A percentile compares a stretch with the other conserved stretches of the same genome.
Evolutionary conservation across 768 basidiomycete genomes (phyloP).

Genomic region (Arthromyces matolae): DNA sequence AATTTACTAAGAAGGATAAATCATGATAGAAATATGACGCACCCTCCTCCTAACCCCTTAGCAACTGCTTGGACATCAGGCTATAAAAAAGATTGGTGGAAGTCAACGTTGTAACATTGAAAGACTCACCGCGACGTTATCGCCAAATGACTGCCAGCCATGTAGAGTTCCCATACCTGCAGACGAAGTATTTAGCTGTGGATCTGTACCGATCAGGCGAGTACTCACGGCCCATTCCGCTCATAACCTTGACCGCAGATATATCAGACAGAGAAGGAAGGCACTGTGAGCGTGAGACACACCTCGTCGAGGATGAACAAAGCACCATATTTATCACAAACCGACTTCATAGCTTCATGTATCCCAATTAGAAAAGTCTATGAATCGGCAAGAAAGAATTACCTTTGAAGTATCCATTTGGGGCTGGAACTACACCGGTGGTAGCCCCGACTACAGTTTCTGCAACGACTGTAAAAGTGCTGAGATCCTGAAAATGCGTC

Average conservation of each 20-base stretch:
- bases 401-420: slow-evolving; percentile 78
- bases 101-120: not conserved
- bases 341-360: slow-evolving; percentile 64
- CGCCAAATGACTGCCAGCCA: slow-evolving; percentile 81
- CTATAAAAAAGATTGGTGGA: not conserved
- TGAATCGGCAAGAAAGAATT: not conserved
- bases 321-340: slow-evolving; percentile 72
- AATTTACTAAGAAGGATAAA: not conserved
- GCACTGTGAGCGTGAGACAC: slow-evolving; percentile 10
- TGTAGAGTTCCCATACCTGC: slow-evolving; percentile 85
- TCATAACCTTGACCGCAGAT: slow-evolving; percentile 55
- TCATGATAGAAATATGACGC: slow-evolving; percentile 16
- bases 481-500: not conserved
- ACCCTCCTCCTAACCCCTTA: slow-evolving; percentile 90
- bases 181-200: no score
- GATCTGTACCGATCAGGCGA: no score
- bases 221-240: slow-evolving; percentile 83
- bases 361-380: not conserved
- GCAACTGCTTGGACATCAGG: slow-evolving; percentile 86
- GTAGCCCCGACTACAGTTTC: slow-evolving; percentile 89
- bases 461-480: slow-evolving; percentile 54
- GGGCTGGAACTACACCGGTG: slow-evolving; percentile 70
- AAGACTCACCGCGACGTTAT: slow-evolving; percentile 49
- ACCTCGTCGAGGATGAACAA: slow-evolving; percentile 86
- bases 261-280: not conserved